Base-by-base conservation (phyloP, 768 basidiomycete genomes). In the Pluteus cervinus region DNA sequence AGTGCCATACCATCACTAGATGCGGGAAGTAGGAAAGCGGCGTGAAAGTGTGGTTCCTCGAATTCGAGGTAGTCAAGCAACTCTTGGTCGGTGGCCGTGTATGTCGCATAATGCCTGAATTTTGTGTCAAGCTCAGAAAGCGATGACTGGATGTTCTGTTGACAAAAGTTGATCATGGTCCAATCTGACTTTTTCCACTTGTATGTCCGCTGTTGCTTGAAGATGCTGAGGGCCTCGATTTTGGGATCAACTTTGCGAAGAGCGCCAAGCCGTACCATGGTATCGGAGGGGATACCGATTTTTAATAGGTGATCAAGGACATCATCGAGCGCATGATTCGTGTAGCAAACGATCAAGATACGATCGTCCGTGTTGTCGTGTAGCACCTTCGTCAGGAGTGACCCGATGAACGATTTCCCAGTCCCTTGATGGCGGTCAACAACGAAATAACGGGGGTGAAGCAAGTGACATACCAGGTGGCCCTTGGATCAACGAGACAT, bases 381-480 rank as follows among this genome's bases (percentile, higher is more conserved):
- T 4, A 82, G 54, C 3, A 69, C 58, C 46, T 82, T 84, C 0
- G 79, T 79, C 1, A 84, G 55, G 1, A 84, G 61, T 0, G 79
- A 78, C 0, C 83, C 82, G 16, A 85, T 76, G 49, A 82, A 82
- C 0, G 80, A 82, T 40, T 86, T 86, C 1, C 82, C 83, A 0
- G 82, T 86, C 1, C 82, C 83, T 83, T 20, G 17, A 18, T 33
- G 12, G 22, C 33, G 6, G 29, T 29, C 7, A 37, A 31, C 20
- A 29, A 20, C 40, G 18, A 35, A n/a, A 17, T 26, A 17, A 9
- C 8, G 20, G 17, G 16, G 29, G 43, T 26, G 6, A 24, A 17
- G 10, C 22, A 32, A 16, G 7, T 3, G 7, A 52, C 66, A 15
- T 54, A 81, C 81, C 81, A 26, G 81, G 81, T 0, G 81, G 82